Conservation (phyloP, 352 stramenopile genomes). For the Pythium aristosporum region DNA sequence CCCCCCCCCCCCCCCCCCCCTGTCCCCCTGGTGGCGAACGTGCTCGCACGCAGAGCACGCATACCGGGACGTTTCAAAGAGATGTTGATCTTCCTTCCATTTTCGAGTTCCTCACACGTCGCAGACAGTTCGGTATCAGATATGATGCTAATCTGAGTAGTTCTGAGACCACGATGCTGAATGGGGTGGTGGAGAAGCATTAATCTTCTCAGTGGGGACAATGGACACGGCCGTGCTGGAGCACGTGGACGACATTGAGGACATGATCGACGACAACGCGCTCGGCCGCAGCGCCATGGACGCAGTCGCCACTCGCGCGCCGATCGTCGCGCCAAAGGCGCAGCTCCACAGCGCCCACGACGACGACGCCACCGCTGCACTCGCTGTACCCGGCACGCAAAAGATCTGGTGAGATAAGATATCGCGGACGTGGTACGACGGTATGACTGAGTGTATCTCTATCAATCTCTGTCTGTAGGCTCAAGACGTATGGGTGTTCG, state of each 20-base stretch:
- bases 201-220: background rate
- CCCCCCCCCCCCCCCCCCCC: too few relatives aligned
- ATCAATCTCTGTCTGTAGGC: conserved; percentile 28
- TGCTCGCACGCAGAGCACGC: background rate
- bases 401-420: conserved; percentile 48
- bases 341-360: conserved; percentile 6
- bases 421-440: background rate
- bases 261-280: conserved; percentile 78
- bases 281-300: conserved; percentile 49
- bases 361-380: conserved; percentile 4
- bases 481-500: conserved; percentile 91
- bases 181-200: background rate
- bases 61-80: background rate
- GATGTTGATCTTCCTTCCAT: background rate
- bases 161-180: background rate
- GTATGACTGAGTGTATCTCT: background rate
- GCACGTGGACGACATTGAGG: conserved; percentile 71
- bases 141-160: conserved; percentile 15
- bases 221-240: conserved; percentile 25
- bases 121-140: conserved; percentile 7
- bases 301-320: conserved; percentile 33
- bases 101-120: conserved; percentile 5
- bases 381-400: conserved; percentile 62
- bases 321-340: conserved; percentile 68
- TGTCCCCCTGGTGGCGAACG: background rate